phyloP scores from a whole-genome alignment of 345 rosid species.

The Lumnitzera racemosa region DNA sequence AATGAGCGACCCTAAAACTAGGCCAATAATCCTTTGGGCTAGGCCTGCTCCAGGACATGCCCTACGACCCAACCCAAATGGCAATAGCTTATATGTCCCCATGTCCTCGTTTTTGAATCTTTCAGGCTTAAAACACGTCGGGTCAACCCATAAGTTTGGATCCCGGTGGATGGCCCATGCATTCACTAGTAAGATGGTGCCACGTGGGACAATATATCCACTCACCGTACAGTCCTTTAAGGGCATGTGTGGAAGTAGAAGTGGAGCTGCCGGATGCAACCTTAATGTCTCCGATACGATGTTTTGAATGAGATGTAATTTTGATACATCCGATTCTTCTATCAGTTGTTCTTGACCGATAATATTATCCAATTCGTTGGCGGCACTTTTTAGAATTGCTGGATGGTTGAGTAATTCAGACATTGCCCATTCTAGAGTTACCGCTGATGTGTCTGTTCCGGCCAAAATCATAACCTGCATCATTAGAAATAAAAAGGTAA shows the following conservation, averaged over 20 bases:
- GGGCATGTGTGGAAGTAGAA: constrained; percentile 38
- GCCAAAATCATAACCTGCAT: constrained; percentile 24
- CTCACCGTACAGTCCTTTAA: constrained; percentile 31
- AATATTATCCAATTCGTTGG: constrained; percentile 24
- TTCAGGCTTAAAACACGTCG: constrained; percentile 37
- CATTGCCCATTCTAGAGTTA: constrained; percentile 50
- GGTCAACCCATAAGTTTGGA: constrained; percentile 32
- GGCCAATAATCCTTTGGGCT: constrained; percentile 15
- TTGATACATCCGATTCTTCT: constrained; percentile 28
- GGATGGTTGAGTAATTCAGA: constrained; percentile 42
- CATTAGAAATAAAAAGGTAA: not conserved
- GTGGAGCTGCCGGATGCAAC: constrained; percentile 32
- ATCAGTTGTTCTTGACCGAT: constrained; percentile 28
- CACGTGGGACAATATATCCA: constrained; percentile 36
- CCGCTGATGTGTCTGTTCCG: constrained; percentile 35
- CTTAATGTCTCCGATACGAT: constrained; percentile 33
- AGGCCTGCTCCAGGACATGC: constrained; percentile 17
- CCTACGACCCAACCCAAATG: constrained; percentile 29
- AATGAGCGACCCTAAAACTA: constrained; percentile 31
- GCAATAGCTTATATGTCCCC: not conserved
- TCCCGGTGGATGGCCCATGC: constrained; percentile 55
- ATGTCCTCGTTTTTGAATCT: constrained; percentile 25
- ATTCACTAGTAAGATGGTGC: constrained; percentile 34
- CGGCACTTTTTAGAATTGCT: constrained; percentile 18
- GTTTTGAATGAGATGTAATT: constrained; percentile 27